Conservation (phyloP, 768 basidiomycete species). For the Podaxis pistillaris region DNA sequence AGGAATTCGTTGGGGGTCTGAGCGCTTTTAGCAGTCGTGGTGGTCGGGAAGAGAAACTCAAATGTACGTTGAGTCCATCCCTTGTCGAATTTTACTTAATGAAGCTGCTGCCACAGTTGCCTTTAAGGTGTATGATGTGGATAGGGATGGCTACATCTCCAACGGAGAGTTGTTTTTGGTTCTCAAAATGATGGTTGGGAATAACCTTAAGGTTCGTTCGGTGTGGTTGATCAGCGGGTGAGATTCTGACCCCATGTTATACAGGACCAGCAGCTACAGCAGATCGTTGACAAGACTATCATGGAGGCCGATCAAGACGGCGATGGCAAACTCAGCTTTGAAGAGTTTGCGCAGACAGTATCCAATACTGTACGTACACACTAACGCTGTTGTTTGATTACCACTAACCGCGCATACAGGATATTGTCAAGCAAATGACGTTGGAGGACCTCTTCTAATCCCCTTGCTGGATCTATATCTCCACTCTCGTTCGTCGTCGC, state of each 20-base stretch:
- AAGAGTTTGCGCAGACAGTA: conserved; percentile 96
- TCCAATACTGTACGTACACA: conserved; percentile 78
- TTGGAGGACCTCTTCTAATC: conserved; percentile 85
- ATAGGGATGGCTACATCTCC: conserved; percentile 95
- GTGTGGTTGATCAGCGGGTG: neutral
- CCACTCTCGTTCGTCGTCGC: neutral
- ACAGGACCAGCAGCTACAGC: conserved; percentile 97
- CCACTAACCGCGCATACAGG: conserved; percentile 43
- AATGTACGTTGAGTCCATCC: conserved; percentile 57
- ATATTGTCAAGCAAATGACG: conserved; percentile 99
- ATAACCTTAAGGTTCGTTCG: conserved; percentile 83
- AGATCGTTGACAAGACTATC: conserved; percentile 99
- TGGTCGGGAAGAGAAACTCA: conserved; percentile 93
- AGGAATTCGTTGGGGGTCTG: conserved; percentile 96
- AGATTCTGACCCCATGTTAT: conserved; percentile 7
- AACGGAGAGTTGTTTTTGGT: conserved; percentile 99
- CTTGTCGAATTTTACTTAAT: conserved; percentile 1
- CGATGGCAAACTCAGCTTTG: conserved; percentile 95
- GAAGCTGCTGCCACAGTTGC: conserved; percentile 62
- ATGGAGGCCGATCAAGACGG: conserved; percentile 99
- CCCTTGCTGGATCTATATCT: neutral
- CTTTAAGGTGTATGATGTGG: conserved; percentile 99
- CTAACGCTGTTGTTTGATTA: neutral
- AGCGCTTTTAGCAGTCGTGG: conserved; percentile 98
- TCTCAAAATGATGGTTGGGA: conserved; percentile 99